Evolutionary conservation across 1,139 yeast genomes (phyloP).

Genomic region (Lodderomyces theae): DNA sequence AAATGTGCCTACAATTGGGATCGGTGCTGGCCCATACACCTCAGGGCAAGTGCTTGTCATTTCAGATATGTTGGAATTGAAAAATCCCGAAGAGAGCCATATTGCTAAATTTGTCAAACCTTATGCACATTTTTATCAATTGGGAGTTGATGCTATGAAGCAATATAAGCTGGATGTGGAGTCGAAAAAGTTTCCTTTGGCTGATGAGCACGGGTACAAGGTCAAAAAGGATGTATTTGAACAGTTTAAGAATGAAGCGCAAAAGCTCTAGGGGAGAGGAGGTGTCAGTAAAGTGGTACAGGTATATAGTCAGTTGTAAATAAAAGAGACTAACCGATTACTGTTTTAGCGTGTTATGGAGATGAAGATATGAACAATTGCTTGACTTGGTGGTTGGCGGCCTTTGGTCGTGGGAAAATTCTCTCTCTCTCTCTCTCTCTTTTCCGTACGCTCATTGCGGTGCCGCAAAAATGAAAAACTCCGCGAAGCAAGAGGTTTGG

Average conservation of each 20-base stretch:
- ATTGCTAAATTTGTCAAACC: slow-evolving; percentile 75
- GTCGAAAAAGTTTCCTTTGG: slow-evolving; percentile 54
- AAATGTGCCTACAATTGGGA: slow-evolving; percentile 83
- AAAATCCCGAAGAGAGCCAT: slow-evolving; percentile 44
- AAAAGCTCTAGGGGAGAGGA: background rate
- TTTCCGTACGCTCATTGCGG: background rate
- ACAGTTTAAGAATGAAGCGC: slow-evolving; percentile 32
- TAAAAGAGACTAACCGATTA: no score
- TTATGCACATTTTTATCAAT: slow-evolving; percentile 53
- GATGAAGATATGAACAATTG: no score
- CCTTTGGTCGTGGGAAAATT: no score
- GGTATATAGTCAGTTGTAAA: no score
- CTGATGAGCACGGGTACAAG: slow-evolving; percentile 63
- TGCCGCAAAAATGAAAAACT: background rate
- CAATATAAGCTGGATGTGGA: slow-evolving; percentile 61
- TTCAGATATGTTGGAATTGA: slow-evolving; percentile 80
- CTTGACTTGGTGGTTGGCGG: no score
- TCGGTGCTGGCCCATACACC: slow-evolving; percentile 86
- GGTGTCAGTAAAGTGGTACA: background rate
- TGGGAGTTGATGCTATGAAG: slow-evolving; percentile 52
- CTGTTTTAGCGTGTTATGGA: no score
- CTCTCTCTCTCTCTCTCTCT: no score
- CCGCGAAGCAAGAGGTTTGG: background rate
- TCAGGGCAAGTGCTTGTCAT: slow-evolving; percentile 91
- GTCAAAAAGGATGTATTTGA: slow-evolving; percentile 65